phyloP scores from a whole-genome alignment of 1,139 yeast genomes.

The Pichia sp. region DNA sequence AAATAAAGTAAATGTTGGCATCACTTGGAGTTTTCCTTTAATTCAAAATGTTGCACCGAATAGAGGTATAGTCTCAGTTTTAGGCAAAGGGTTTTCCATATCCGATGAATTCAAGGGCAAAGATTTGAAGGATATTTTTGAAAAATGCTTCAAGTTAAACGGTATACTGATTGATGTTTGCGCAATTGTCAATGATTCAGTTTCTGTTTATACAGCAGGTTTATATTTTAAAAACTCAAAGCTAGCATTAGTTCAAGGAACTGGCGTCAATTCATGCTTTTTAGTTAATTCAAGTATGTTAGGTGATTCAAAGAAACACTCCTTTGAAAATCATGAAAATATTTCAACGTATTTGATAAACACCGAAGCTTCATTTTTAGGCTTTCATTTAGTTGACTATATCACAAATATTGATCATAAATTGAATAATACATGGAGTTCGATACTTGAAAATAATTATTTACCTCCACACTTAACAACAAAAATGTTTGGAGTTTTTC shows the following conservation, averaged over 20 bases:
- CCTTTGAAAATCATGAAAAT: background rate
- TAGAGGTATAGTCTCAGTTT: constrained; percentile 40
- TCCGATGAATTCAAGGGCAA: constrained; percentile 35
- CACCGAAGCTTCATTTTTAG: constrained; percentile 31
- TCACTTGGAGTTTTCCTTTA: constrained; percentile 50
- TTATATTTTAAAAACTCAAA: constrained; percentile 21
- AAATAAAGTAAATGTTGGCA: constrained; percentile 9
- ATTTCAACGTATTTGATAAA: constrained; percentile 23
- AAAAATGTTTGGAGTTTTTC: constrained; percentile 33
- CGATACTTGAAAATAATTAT: constrained; percentile 3
- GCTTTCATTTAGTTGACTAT: constrained; percentile 14
- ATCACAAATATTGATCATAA: constrained; percentile 2
- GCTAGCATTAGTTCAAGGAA: constrained; percentile 31
- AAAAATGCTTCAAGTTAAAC: constrained; percentile 23
- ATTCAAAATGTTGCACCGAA: constrained; percentile 36
- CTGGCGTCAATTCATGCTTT: constrained; percentile 31
- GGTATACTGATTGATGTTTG: constrained; percentile 19
- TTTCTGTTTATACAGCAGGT: constrained; percentile 29
- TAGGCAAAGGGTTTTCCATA: constrained; percentile 47
- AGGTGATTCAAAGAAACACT: background rate
- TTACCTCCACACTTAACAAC: constrained; percentile 10
- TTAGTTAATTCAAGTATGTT: constrained; percentile 3
- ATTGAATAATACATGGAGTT: constrained; percentile 12
- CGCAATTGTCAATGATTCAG: constrained; percentile 31
- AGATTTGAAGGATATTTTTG: constrained; percentile 41